These are phyloP conservation scores for Xenoacremonium recifei DNA, from an alignment of 2,329 filamentous ascomycete species.

Conservation along the genomic window DNA sequence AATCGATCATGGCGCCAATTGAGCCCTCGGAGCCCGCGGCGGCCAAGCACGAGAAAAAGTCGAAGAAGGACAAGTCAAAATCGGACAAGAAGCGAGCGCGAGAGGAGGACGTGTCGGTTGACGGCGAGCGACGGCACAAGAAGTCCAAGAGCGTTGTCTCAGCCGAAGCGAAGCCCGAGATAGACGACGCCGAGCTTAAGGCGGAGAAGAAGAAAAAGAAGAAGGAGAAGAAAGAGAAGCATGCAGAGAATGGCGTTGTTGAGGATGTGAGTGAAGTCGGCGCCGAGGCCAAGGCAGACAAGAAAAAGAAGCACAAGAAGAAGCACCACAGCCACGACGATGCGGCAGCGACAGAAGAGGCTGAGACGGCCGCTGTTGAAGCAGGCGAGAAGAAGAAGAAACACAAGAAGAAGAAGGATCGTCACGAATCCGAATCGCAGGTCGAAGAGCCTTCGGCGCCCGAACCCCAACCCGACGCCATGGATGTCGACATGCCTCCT, in stretches of 20 bases:
- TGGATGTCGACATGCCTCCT: constrained; percentile 38
- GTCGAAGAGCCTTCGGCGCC: constrained; percentile 6
- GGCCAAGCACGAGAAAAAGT: constrained; percentile 38
- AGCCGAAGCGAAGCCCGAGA: constrained; percentile 17
- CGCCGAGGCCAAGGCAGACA: constrained; percentile 19
- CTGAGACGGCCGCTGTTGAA: constrained; percentile 5
- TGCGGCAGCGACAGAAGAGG: constrained; percentile 11
- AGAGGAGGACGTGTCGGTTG: constrained; percentile 40
- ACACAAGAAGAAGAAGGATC: constrained; percentile 30
- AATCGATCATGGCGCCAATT: constrained; percentile 33
- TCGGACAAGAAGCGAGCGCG: constrained; percentile 41
- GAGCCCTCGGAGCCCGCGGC: constrained; percentile 28
- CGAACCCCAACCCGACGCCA: constrained; percentile 29
- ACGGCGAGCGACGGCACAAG: constrained; percentile 47
- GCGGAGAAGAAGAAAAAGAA: constrained; percentile 30
- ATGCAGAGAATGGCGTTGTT: constrained; percentile 10
- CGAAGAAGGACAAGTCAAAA: constrained; percentile 32
- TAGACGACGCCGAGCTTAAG: constrained; percentile 29
- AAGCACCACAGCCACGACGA: constrained; percentile 27
- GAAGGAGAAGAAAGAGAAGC: constrained; percentile 29
- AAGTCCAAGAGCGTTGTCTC: constrained; percentile 45
- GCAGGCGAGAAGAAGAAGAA: constrained; percentile 30
- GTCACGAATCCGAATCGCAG: constrained; percentile 17
- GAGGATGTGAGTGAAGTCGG: constrained; percentile 9
- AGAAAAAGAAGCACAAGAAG: constrained; percentile 30